Base-by-base conservation (phyloP, 352 stramenopile species). In the Globisporangium parvum region DNA sequence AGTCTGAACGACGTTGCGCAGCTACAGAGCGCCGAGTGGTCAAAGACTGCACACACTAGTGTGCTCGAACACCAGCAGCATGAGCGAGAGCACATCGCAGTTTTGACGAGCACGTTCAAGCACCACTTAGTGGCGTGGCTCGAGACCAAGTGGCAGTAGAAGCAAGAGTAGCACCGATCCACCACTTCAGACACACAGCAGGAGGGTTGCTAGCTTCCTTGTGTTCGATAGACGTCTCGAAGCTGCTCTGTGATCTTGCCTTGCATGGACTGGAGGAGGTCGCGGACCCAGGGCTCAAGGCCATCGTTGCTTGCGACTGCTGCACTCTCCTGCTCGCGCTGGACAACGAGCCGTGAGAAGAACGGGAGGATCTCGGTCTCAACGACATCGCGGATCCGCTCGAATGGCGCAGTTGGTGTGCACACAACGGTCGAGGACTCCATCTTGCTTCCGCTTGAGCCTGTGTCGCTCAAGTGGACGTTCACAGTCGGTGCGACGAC, bases 401-500 rank as follows among this genome's bases (percentile, higher is more conserved):
- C 60, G 20, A 74, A 44, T 8, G 72, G 68, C 2, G 73, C 50
- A 14, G 51, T 17, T 11, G 70, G 51, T 28, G 59, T 62, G 42
- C 70, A 85, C 39, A 65, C 57, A 2, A 71, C 39, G 9, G 58
- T 37, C 31, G 31, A 51, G 15, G 39, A 41, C 12, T 33, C 42
- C 15, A 57, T 60, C 24, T 0, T 64, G 47, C 0, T 42, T 15
- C 31, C 64, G 46, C 54, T 59, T 14, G 70, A 55, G 20, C 63
- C 24, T 8, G 61, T 69, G 31, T 75, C 67, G 18, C 68, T 78
- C 37, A 93, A 54, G 51, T 92, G 80, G 15, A 92, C 81, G 46
- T 92, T 92, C 8, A 92, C 81, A 0, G 81, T 93, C 3, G 81
- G 84, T n/a, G 84, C 81, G 15, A 93, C 80, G 1, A 92, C 75